Percentiles rank a stretch among this genome's conserved stretches.
Conservation (phyloP, 345 rosid species). For the Eucalyptus sp. region DNA sequence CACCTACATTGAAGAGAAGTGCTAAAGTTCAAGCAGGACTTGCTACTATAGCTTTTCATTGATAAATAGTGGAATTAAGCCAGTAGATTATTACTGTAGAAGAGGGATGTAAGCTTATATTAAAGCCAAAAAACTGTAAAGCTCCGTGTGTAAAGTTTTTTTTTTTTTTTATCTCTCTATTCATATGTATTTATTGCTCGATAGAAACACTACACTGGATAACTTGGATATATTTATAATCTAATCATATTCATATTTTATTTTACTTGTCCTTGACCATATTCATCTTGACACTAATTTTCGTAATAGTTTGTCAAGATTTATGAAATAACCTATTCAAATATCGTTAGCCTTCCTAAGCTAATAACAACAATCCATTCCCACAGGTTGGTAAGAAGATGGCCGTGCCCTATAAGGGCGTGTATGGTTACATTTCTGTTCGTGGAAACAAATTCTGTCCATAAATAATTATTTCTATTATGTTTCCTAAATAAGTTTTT, state of each 20-base stretch:
- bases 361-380: neutral
- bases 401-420: neutral
- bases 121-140: neutral
- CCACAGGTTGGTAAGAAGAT: neutral
- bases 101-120: neutral
- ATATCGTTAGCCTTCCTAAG: neutral
- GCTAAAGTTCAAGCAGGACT: neutral
- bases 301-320: neutral
- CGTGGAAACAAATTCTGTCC: fast-evolving
- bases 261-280: neutral
- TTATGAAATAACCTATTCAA: neutral
- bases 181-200: neutral
- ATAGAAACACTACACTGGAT: neutral
- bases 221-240: neutral
- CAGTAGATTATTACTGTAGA: too few relatives aligned
- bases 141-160: neutral
- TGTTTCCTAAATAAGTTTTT: too few relatives aligned
- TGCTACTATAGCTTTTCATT: neutral
- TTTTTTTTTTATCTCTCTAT: neutral
- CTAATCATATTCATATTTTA: neutral
- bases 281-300: neutral
- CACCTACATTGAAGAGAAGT: neutral
- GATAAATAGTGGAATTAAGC: neutral
- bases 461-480: too few relatives aligned
- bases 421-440: too few relatives aligned